Percentiles rank a stretch among this genome's conserved stretches.
These are phyloP conservation scores for Epichloe baconii DNA, from an alignment of 2,329 filamentous ascomycete species.

Conservation along the genomic window DNA sequence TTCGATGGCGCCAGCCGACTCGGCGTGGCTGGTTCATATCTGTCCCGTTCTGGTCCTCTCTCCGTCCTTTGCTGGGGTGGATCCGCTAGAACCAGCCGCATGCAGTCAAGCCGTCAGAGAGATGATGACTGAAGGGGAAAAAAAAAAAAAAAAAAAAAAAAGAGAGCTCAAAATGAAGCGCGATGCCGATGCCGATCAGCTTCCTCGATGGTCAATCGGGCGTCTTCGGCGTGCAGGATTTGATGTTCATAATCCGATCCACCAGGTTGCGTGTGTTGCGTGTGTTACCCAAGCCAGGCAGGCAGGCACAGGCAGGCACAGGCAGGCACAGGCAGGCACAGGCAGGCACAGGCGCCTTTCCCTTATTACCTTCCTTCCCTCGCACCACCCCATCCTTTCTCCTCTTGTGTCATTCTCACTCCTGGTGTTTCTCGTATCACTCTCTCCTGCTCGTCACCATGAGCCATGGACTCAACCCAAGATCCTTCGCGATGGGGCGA, in stretches of 20 bases:
- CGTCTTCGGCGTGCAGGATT: background rate
- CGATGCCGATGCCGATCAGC: background rate
- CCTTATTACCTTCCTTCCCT: background rate
- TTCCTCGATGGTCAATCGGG: no score
- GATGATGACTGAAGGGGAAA: no score
- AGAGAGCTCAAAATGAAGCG: no score
- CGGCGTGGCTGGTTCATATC: no score
- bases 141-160: no score
- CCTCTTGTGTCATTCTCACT: background rate
- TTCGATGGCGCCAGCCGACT: no score
- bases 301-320: no score
- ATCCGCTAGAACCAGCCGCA: background rate
- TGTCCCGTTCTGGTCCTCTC: no score
- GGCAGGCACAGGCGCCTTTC: background rate
- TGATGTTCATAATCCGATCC: background rate
- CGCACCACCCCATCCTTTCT: background rate
- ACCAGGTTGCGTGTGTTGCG: background rate
- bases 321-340: background rate
- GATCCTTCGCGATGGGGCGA: conserved; percentile 25
- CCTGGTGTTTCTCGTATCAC: background rate
- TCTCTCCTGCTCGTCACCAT: conserved; percentile 7
- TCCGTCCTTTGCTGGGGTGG: no score
- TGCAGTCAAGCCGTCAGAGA: background rate
- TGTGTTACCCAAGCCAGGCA: background rate
- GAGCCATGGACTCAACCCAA: conserved; percentile 15